Evolutionary conservation across 257 asterid species (phyloP).

Genomic region (Nicotiana undulata): DNA sequence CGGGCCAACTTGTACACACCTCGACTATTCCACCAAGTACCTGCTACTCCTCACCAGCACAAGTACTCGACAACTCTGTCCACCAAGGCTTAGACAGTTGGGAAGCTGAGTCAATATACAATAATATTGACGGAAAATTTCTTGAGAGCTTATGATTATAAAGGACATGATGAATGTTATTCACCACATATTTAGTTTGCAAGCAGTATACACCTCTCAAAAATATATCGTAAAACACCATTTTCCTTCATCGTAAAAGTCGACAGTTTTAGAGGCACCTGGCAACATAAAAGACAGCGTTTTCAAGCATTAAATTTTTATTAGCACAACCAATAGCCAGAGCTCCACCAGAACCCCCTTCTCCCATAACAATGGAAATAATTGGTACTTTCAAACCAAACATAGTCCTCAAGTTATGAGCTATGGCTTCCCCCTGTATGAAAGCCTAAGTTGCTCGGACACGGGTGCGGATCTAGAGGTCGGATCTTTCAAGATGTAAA

Average conservation of each 20-base stretch:
- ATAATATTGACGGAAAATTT: not conserved
- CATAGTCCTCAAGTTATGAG: slow-evolving; percentile 90
- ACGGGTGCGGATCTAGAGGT: too few relatives aligned
- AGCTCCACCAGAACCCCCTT: slow-evolving; percentile 99
- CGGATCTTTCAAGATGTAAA: too few relatives aligned
- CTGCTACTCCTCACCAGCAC: not conserved
- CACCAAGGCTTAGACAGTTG: not conserved
- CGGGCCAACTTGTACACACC: not conserved
- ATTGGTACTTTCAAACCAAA: slow-evolving; percentile 96
- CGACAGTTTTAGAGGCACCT: slow-evolving; percentile 34
- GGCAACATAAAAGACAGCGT: slow-evolving; percentile 96
- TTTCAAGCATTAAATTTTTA: slow-evolving; percentile 92
- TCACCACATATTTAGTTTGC: not conserved
- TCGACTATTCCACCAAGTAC: not conserved
- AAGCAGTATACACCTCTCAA: not conserved
- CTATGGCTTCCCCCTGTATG: slow-evolving; percentile 98
- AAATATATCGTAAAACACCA: not conserved
- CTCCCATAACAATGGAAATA: slow-evolving; percentile 83
- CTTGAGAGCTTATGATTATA: not conserved
- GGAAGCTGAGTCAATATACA: not conserved
- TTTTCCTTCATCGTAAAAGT: not conserved
- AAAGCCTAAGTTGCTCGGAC: too few relatives aligned
- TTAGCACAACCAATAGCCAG: slow-evolving; percentile 96
- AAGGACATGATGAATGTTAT: not conserved
- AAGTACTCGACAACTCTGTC: not conserved